These are phyloP conservation scores for Colletotrichum liaoningense DNA, from an alignment of 2,329 filamentous ascomycete genomes.

Conservation along the genomic window DNA sequence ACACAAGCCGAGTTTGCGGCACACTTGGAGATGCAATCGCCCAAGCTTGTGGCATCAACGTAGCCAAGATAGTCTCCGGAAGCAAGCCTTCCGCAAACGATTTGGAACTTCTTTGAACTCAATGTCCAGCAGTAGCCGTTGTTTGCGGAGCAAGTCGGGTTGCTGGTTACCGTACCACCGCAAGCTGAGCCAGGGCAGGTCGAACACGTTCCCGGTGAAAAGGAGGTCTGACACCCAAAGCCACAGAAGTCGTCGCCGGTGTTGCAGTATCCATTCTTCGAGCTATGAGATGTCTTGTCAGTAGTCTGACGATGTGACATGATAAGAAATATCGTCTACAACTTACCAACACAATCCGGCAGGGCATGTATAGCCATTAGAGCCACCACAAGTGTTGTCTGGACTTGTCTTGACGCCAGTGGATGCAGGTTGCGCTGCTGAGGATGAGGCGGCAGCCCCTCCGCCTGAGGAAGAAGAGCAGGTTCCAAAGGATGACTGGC, in stretches of 20 bases:
- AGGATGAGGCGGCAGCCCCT: constrained; percentile 8
- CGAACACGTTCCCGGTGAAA: constrained; percentile 11
- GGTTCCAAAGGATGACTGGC: constrained; percentile 21
- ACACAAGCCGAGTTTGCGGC: constrained; percentile 11
- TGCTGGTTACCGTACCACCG: constrained; percentile 14
- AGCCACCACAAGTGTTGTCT: constrained; percentile 54
- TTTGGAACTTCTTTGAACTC: constrained; percentile 26
- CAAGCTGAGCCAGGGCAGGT: constrained; percentile 17
- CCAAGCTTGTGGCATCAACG: constrained; percentile 13
- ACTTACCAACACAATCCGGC: constrained; percentile 34
- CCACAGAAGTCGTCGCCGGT: constrained; percentile 36
- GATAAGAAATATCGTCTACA: constrained; percentile 5
- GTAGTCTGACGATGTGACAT: not conserved
- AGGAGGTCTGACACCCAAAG: constrained; percentile 26
- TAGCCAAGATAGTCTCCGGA: constrained; percentile 7
- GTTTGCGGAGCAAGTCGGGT: constrained; percentile 17
- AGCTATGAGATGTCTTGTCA: not conserved
- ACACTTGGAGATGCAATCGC: constrained; percentile 29
- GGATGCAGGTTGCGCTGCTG: constrained; percentile 8
- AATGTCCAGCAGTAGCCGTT: constrained; percentile 19
- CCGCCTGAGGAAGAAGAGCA: constrained; percentile 16
- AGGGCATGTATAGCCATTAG: constrained; percentile 51
- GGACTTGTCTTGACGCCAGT: constrained; percentile 27
- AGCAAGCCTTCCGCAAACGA: constrained; percentile 22
- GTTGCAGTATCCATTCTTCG: constrained; percentile 36